Base-by-base conservation (phyloP, 768 basidiomycete genomes). In the Gloeopeniophorella convolvens region DNA sequence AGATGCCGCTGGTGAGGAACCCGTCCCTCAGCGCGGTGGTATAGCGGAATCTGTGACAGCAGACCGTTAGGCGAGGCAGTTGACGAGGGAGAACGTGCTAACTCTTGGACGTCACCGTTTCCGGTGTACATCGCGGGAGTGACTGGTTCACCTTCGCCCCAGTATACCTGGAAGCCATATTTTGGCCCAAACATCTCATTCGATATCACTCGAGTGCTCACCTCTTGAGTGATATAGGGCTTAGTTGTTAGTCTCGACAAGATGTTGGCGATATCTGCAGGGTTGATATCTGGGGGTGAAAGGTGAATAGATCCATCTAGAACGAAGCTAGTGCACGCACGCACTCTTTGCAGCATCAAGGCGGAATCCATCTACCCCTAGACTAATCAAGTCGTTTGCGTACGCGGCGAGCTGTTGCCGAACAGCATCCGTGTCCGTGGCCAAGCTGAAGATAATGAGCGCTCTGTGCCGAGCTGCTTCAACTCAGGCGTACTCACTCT, bases 31-130 rank as follows among this genome's bases (percentile, higher is more conserved):
- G 8, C 0, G 78, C 66, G 0, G 66, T 66, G 0, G 80, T 80
- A 60, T 80, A 86, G 30, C 83, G 71, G 67, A 85, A 85, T 34
- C 70, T 71, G 18, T 3, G 9, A 16, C 6, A 9, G 5, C 21
- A 36, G 5, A 16, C 2, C 18, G 16, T 26, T 15, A 31, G 33
- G 1, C 24, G 16, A 12, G 3, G 2, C 2, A 12, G 26, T 15
- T 21, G 8, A 26, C 31, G 24, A 27, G 5, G 16, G 2, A 12
- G 10, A 15, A 5, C 12, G 30, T 1, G 53, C 68, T 26, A 33
- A 72, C 81, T 85, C 83, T 67, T 84, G 80, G 3, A 83, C 82
- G 58, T 83, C 79, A 10, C 79, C 77, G 70, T 72, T 82, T 0
- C 59, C 60, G 7, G 67, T 66, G 59, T 85, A 86, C 58, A 82